Evolutionary conservation across 1,284 basidiomycete genomes (phyloP).

Genomic region (Rhizopogon parksii): DNA sequence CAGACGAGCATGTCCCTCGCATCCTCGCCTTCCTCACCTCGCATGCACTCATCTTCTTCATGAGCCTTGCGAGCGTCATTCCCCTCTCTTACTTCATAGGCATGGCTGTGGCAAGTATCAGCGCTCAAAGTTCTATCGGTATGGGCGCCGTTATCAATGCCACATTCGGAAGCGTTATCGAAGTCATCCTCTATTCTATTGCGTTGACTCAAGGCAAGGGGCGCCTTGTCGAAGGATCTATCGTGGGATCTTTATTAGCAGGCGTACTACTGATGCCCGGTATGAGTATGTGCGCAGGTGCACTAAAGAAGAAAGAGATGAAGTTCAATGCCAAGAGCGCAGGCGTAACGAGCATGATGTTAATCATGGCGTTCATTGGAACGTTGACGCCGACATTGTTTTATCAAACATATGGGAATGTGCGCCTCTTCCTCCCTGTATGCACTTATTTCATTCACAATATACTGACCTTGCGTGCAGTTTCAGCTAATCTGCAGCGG

Average conservation of each 20-base stretch:
- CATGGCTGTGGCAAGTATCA: conserved; percentile 99
- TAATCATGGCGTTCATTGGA: conserved; percentile 99
- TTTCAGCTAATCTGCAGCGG: conserved; percentile 92
- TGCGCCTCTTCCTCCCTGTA: conserved; percentile 37
- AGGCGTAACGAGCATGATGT: conserved; percentile 97
- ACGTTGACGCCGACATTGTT: conserved; percentile 94
- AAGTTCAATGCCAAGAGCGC: conserved; percentile 98
- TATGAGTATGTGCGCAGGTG: conserved; percentile 93
- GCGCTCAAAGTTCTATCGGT: conserved; percentile 95
- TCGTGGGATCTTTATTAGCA: conserved; percentile 90
- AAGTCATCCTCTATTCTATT: conserved; percentile 91
- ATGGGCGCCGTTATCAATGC: conserved; percentile 99
- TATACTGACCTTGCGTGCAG: conserved; percentile 33
- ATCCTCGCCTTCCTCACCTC: conserved; percentile 69
- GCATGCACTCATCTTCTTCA: conserved; percentile 76
- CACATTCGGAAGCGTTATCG: conserved; percentile 97
- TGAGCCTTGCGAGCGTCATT: conserved; percentile 88
- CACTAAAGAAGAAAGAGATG: conserved; percentile 88
- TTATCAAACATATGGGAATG: conserved; percentile 97
- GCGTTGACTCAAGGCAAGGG: conserved; percentile 88
- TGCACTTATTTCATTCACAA: conserved; percentile 8
- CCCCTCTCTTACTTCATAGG: conserved; percentile 99
- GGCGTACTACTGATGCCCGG: conserved; percentile 98
- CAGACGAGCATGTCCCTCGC: conserved; percentile 52
- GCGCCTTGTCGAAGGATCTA: conserved; percentile 92